A percentile compares a stretch with the other conserved stretches of the same genome.
phyloP scores from a whole-genome alignment of 306 rosid species.

The Crataegus laevigata region DNA sequence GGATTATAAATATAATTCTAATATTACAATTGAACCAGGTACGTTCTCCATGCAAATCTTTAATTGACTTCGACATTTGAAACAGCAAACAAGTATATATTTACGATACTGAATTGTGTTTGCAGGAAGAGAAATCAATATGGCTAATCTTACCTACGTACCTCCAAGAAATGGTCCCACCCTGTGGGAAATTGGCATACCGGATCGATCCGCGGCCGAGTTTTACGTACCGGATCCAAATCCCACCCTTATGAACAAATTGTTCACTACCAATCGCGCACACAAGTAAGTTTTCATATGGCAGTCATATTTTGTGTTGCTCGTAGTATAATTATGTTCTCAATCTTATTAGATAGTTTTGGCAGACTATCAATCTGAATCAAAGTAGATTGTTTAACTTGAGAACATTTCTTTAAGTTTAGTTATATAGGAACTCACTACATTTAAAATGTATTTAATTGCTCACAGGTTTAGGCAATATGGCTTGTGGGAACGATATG shows the following conservation, averaged over 20 bases:
- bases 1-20: slow-evolving; percentile 41
- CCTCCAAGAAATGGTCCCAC: slow-evolving; percentile 84
- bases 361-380: too few relatives aligned
- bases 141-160: slow-evolving; percentile 34
- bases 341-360: too few relatives aligned
- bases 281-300: slow-evolving; percentile 29
- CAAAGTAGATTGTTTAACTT: too few relatives aligned
- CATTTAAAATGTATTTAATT: too few relatives aligned
- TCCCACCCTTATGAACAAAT: slow-evolving; percentile 34
- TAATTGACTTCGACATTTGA: too few relatives aligned
- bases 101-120: background rate
- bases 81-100: background rate
- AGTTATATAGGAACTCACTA: background rate
- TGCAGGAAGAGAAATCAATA: slow-evolving; percentile 32
- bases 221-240: slow-evolving; percentile 51
- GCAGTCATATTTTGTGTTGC: too few relatives aligned
- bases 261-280: slow-evolving; percentile 1
- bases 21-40: slow-evolving; percentile 47
- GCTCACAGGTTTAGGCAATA: slow-evolving; percentile 50
- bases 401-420: background rate
- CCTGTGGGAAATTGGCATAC: slow-evolving; percentile 83
- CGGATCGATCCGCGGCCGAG: slow-evolving; percentile 74
- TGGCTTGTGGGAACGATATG: slow-evolving; percentile 50
- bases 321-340: too few relatives aligned
- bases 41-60: background rate